A percentile compares a stretch with the other conserved stretches of the same genome.
Conservation (phyloP, 805 yeast genomes). For the Saccharomycopsis sp. region DNA sequence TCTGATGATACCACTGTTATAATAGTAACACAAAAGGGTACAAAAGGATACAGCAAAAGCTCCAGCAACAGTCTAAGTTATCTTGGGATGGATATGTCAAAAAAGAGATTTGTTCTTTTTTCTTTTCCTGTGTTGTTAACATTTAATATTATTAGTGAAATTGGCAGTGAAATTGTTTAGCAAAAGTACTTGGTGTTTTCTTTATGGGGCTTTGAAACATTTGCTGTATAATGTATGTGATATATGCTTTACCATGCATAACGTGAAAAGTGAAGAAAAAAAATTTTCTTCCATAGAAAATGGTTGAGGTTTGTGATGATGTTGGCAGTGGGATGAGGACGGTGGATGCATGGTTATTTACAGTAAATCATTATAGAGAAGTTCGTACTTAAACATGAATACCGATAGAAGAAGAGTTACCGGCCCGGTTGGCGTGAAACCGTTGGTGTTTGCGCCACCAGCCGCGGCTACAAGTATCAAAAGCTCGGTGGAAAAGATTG, state of each 20-base stretch:
- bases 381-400: too few species aligned
- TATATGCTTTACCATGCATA: not conserved
- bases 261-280: not conserved
- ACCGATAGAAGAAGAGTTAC: slow-evolving; percentile 78
- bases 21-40: too few species aligned
- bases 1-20: not conserved
- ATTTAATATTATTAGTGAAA: not conserved
- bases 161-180: not conserved
- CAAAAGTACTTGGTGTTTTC: not conserved
- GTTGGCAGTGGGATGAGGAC: too few species aligned
- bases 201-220: too few species aligned
- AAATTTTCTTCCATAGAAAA: not conserved
- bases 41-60: not conserved
- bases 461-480: slow-evolving; percentile 18
- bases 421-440: slow-evolving; percentile 68
- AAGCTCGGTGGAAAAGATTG: slow-evolving; percentile 10
- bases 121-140: not conserved
- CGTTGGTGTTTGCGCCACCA: slow-evolving; percentile 35
- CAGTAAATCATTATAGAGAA: too few species aligned
- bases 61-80: slow-evolving; percentile 3
- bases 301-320: not conserved
- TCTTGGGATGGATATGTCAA: not conserved
- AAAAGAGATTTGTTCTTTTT: not conserved
- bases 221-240: not conserved
- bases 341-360: too few species aligned